Conservation (phyloP, 345 rosid genomes). For the Corymbia maculata region DNA sequence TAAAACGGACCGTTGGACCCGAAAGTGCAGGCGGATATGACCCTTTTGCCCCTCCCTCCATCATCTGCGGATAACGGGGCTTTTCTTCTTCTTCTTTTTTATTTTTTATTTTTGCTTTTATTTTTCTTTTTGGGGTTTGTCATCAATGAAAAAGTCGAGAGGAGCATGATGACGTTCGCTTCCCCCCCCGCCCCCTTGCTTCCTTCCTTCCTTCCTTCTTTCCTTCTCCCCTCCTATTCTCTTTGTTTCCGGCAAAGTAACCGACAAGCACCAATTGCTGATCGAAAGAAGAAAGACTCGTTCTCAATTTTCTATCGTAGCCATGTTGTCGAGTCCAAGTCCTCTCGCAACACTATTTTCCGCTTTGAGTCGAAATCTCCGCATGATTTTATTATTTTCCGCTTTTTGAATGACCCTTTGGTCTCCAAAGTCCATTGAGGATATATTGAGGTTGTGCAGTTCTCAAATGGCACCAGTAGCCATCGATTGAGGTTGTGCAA, state of each 20-base stretch:
- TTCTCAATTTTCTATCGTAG: no score
- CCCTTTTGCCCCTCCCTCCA: not conserved
- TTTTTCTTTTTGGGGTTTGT: not conserved
- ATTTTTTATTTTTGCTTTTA: not conserved
- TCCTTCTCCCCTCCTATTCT: not conserved
- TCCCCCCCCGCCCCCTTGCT: not conserved
- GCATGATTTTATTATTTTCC: no score
- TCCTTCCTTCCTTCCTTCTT: not conserved
- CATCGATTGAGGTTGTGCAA: no score
- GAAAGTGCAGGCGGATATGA: not conserved
- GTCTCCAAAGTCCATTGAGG: no score
- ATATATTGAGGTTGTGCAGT: no score
- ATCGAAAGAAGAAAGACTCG: no score
- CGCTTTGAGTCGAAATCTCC: no score
- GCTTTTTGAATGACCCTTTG: no score
- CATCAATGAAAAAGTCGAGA: not conserved
- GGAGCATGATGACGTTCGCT: not conserved
- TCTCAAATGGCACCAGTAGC: no score
- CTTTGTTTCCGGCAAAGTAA: not conserved
- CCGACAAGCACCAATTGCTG: not conserved
- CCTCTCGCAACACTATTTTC: no score
- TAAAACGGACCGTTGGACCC: slow-evolving; percentile 3
- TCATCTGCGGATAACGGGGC: not conserved
- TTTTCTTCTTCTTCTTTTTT: not conserved
- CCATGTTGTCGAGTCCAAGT: no score